Percentiles rank a stretch among this genome's conserved stretches.
Evolutionary conservation across 2,329 filamentous ascomycete species (phyloP).

Genomic region (Conoideocrella luteorostrata): DNA sequence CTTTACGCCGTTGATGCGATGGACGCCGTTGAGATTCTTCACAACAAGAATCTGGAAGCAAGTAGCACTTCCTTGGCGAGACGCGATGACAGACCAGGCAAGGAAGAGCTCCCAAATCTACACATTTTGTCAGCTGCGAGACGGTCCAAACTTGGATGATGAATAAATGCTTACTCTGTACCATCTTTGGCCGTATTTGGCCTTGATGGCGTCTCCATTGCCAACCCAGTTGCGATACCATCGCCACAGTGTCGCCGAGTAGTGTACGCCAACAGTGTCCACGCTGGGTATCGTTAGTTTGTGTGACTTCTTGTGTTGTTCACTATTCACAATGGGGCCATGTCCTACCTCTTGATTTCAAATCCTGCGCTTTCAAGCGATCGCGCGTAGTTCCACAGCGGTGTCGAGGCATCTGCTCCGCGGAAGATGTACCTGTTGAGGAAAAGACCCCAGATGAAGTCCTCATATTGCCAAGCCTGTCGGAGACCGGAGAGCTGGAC

Average conservation of each 20-base stretch:
- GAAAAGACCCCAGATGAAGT: constrained; percentile 95
- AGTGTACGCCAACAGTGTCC: constrained; percentile 90
- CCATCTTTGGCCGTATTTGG: constrained; percentile 88
- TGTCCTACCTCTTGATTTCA: constrained; percentile 73
- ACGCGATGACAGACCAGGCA: constrained; percentile 75
- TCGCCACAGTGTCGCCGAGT: constrained; percentile 88
- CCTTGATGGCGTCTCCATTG: constrained; percentile 82
- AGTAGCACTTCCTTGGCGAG: constrained; percentile 75
- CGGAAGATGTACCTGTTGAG: constrained; percentile 99
- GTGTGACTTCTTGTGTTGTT: too few species aligned
- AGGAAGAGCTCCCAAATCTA: constrained; percentile 92
- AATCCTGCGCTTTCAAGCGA: constrained; percentile 59
- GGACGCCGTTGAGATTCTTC: constrained; percentile 85
- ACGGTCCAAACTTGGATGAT: too few species aligned
- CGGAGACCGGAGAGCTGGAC: constrained; percentile 91
- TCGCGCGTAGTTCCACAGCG: constrained; percentile 78
- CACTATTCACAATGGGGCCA: too few species aligned
- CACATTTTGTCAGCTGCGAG: too few species aligned
- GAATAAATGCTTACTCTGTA: constrained; percentile 60
- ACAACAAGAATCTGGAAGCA: constrained; percentile 83
- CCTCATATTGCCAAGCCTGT: constrained; percentile 95
- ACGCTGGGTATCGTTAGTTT: too few species aligned
- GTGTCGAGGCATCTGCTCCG: constrained; percentile 90
- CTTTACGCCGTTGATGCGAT: constrained; percentile 68
- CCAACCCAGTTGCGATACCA: constrained; percentile 98